Evolutionary conservation across 352 stramenopile genomes (phyloP).

Genomic region (Phytophthora vignae): DNA sequence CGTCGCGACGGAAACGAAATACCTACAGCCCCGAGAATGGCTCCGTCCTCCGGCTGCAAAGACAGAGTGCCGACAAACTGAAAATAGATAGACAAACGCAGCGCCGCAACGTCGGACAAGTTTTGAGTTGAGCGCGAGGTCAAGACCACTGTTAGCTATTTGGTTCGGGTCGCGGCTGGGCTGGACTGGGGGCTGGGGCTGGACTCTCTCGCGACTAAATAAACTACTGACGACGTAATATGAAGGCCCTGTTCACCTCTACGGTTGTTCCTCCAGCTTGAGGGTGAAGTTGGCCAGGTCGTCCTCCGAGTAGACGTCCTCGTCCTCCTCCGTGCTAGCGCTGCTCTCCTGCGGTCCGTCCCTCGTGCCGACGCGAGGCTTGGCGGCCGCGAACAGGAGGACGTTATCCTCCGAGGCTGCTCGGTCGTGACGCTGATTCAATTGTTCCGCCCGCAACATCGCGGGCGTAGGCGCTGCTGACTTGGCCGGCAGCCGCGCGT

Average conservation of each 20-base stretch:
- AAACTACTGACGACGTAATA: conserved; percentile 34
- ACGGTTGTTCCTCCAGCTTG: conserved; percentile 41
- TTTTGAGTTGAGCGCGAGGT: not conserved
- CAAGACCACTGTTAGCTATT: conserved; percentile 31
- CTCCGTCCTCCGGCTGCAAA: conserved; percentile 10
- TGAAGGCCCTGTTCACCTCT: conserved; percentile 4
- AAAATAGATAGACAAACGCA: conserved; percentile 31
- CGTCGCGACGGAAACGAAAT: conserved; percentile 23
- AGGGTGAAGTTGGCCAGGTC: conserved; percentile 84
- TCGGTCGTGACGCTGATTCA: conserved; percentile 50
- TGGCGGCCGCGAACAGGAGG: conserved; percentile 26
- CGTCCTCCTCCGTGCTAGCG: conserved; percentile 47
- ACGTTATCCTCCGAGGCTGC: conserved; percentile 68
- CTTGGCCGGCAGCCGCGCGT: conserved; percentile 22
- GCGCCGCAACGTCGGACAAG: conserved; percentile 2
- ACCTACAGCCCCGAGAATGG: conserved; percentile 8
- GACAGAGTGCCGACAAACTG: conserved; percentile 1
- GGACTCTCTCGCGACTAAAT: conserved; percentile 30
- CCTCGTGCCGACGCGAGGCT: conserved; percentile 26
- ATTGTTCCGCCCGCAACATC: conserved; percentile 18
- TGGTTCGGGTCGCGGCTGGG: conserved; percentile 7
- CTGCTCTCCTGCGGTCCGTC: conserved; percentile 38
- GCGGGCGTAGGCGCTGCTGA: conserved; percentile 24
- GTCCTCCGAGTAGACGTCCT: conserved; percentile 62
- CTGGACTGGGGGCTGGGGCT: not conserved